A percentile compares a stretch with the other conserved stretches of the same genome.
These are phyloP conservation scores for Acer yangbiense DNA, from an alignment of 345 rosid genomes.

Conservation along the genomic window DNA sequence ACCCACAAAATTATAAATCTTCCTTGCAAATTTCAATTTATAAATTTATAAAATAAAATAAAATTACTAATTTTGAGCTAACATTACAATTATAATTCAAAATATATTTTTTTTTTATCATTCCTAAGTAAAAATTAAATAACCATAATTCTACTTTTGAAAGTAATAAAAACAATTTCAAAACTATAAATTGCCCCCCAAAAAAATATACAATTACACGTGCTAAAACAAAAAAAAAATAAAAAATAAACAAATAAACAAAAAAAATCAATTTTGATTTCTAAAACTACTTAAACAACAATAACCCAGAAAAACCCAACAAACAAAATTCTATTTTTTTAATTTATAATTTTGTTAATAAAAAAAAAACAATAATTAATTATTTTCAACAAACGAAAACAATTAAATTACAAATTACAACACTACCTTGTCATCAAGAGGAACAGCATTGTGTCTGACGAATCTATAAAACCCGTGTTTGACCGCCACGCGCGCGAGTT, in stretches of 20 bases:
- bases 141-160: not conserved
- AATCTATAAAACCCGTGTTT: constrained; percentile 46
- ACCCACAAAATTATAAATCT: too few species aligned
- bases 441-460: constrained; percentile 43
- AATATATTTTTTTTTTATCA: not conserved
- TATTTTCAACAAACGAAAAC: not conserved
- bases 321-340: not conserved
- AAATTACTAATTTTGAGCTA: too few species aligned
- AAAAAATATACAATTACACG: too few species aligned
- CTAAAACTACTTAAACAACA: not conserved
- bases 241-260: too few species aligned
- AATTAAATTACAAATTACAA: not conserved
- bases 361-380: not conserved
- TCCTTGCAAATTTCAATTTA: too few species aligned
- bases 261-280: not conserved
- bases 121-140: too few species aligned
- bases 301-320: not conserved
- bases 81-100: not conserved
- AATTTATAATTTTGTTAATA: not conserved
- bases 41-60: too few species aligned
- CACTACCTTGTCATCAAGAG: constrained; percentile 56
- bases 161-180: not conserved
- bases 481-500: constrained; percentile 76
- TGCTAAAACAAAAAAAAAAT: too few species aligned
- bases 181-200: too few species aligned